Percentiles rank a stretch among this genome's conserved stretches.
Evolutionary conservation across 2,329 filamentous ascomycete species (phyloP).

Genomic region (Xylariales sp.): DNA sequence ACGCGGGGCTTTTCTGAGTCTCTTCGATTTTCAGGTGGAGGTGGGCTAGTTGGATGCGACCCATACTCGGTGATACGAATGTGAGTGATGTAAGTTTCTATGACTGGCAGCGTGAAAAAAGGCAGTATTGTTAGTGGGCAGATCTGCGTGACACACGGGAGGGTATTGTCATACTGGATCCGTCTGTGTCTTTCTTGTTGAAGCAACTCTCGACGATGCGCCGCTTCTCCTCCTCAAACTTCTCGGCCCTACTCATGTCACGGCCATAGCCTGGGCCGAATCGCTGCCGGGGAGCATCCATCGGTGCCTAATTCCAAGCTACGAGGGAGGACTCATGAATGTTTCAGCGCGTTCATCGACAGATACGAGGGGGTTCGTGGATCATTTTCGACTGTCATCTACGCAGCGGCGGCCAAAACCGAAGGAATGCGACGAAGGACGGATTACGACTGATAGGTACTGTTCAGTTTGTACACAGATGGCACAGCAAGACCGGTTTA

Average conservation of each 20-base stretch:
- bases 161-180: conserved; percentile 73
- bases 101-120: conserved; percentile 60
- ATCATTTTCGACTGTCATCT: conserved; percentile 43
- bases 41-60: conserved; percentile 82
- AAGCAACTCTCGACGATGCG: conserved; percentile 97
- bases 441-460: neutral
- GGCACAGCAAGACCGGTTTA: neutral
- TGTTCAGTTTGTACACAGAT: neutral
- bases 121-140: conserved; percentile 13
- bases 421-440: neutral
- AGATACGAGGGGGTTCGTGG: conserved; percentile 41
- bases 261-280: conserved; percentile 51
- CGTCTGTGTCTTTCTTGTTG: conserved; percentile 86
- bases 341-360: conserved; percentile 37
- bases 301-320: conserved; percentile 38
- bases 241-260: conserved; percentile 71
- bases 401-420: conserved; percentile 9
- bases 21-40: conserved; percentile 79
- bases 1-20: conserved; percentile 87
- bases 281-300: conserved; percentile 49
- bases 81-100: conserved; percentile 98
- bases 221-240: conserved; percentile 96
- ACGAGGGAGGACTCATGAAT: conserved; percentile 47
- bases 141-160: conserved; percentile 28
- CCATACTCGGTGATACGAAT: conserved; percentile 91